Percentiles rank a stretch among this genome's conserved stretches.
phyloP scores from a whole-genome alignment of 1,284 basidiomycete genomes.

The Ustilago loliicola region DNA sequence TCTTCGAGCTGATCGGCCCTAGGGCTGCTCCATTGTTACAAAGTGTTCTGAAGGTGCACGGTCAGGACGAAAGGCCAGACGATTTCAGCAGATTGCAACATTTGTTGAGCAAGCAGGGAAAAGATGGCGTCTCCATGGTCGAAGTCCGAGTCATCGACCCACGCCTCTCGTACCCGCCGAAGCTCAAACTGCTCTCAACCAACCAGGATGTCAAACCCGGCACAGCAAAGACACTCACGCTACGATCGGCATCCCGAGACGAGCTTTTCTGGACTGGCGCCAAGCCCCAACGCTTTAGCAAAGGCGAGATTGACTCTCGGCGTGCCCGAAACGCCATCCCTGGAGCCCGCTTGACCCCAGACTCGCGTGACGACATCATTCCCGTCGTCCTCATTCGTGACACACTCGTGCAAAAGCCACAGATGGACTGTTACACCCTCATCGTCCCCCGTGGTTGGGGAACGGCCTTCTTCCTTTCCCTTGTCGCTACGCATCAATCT shows the following conservation, averaged over 20 bases:
- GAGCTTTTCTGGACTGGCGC: slow-evolving; percentile 42
- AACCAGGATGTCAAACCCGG: background rate
- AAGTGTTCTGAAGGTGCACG: slow-evolving; percentile 47
- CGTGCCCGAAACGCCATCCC: slow-evolving; percentile 46
- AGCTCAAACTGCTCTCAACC: slow-evolving; percentile 22
- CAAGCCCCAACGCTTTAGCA: slow-evolving; percentile 49
- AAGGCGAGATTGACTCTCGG: slow-evolving; percentile 64
- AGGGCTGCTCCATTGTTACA: slow-evolving; percentile 47
- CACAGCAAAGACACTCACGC: background rate
- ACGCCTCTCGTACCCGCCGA: slow-evolving; percentile 59
- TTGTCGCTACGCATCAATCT: slow-evolving; percentile 57
- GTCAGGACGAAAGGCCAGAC: background rate
- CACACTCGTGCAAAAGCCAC: slow-evolving; percentile 21
- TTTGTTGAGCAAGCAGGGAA: slow-evolving; percentile 7
- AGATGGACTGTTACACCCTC: slow-evolving; percentile 54
- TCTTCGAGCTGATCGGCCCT: slow-evolving; percentile 63
- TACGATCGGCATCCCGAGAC: background rate
- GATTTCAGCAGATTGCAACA: slow-evolving; percentile 5
- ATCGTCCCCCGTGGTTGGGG: slow-evolving; percentile 68
- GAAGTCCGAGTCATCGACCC: slow-evolving; percentile 61
- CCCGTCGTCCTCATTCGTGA: slow-evolving; percentile 55
- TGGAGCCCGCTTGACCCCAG: slow-evolving; percentile 49
- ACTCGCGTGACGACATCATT: slow-evolving; percentile 55
- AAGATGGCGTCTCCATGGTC: slow-evolving; percentile 5
- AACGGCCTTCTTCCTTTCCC: slow-evolving; percentile 61